Base-by-base conservation (phyloP, 2,329 filamentous ascomycete species). In the Aquanectria penicillioides region DNA sequence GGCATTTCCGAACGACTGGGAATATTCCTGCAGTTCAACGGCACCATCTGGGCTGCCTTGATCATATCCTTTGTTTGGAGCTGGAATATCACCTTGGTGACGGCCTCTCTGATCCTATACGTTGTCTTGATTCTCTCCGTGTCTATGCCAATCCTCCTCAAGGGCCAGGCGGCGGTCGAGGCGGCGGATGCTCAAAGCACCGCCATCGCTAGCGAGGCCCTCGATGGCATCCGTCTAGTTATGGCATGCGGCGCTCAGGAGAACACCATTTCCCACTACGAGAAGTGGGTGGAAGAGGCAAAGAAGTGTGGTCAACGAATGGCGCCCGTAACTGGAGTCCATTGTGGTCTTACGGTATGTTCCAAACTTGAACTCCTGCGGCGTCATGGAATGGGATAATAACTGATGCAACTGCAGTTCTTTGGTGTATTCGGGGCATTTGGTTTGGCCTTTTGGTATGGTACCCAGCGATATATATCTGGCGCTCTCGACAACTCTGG, bases 1-100 rank as follows among this genome's bases (percentile, higher is more conserved):
- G 83, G 82, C 12, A 80, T 86, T 12, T 85, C 83, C 0, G 83
- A 86, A 59, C 79, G 81, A 20, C 71, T 86, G 3, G 76, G 77
- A 0, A 75, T 73, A 0, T 73, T 83, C 4, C 66, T 83, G 25
- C 78, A 82, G 63, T 78, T 75, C 8, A 62, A 79, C 6, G 74
- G 78, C 4, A 73, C 81, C 0, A 69, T 82, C 2, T 69, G 78
- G 36, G 71, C 81, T 0, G 80, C 83, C 20, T 73, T 83, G 13
- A 74, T 79, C 5, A 79, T 86, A 44, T 79, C 83, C 0, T 86
- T 86, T 58, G 69, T 75, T 5, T 84, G 83, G 63, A 82, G 78
- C 5, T 84, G 83, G 80, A 72, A 81, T 8, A 71, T 86, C 13
- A 86, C 81, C 0, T 69, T 86, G 17, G 82, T 83, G 2, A 78